Percentiles rank a stretch among this genome's conserved stretches.
Evolutionary conservation across 768 basidiomycete genomes (phyloP).

Genomic region (Amanita pseudoporphyria): DNA sequence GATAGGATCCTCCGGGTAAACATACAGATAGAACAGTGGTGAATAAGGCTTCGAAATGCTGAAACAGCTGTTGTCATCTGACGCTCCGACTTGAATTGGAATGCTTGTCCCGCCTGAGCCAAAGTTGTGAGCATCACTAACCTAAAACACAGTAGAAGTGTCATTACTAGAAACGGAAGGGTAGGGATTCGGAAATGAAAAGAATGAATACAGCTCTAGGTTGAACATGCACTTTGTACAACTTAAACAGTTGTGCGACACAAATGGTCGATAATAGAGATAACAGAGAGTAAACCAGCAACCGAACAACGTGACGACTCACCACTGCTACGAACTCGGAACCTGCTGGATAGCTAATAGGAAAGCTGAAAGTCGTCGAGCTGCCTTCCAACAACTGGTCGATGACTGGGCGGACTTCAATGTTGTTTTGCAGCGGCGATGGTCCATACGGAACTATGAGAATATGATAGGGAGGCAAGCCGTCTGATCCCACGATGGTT

Average conservation of each 20-base stretch:
- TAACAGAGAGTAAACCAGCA: too few species aligned
- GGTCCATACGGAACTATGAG: slow-evolving; percentile 62
- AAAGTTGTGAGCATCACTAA: slow-evolving; percentile 33
- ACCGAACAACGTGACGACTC: slow-evolving; percentile 19
- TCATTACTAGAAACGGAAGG: not conserved
- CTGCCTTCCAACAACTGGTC: slow-evolving; percentile 40
- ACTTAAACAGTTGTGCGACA: too few species aligned
- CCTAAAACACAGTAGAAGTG: slow-evolving; percentile 12
- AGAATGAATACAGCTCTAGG: too few species aligned
- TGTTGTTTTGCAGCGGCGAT: slow-evolving; percentile 45
- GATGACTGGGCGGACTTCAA: slow-evolving; percentile 54
- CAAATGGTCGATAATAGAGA: too few species aligned
- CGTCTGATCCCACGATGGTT: slow-evolving; percentile 41
- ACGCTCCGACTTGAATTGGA: slow-evolving; percentile 41
- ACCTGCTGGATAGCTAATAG: slow-evolving; percentile 52
- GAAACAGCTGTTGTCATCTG: slow-evolving; percentile 51
- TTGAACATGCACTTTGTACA: too few species aligned
- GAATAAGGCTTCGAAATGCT: slow-evolving; percentile 35
- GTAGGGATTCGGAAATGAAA: too few species aligned
- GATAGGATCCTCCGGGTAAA: slow-evolving; percentile 52
- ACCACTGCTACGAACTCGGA: slow-evolving; percentile 75
- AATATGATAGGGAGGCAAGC: slow-evolving; percentile 56
- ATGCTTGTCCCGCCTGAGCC: slow-evolving; percentile 70
- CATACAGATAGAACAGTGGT: slow-evolving; percentile 48
- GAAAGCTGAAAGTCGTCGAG: slow-evolving; percentile 35